Conservation (phyloP, 345 rosid species). For the Sisymbrium altissimum region DNA sequence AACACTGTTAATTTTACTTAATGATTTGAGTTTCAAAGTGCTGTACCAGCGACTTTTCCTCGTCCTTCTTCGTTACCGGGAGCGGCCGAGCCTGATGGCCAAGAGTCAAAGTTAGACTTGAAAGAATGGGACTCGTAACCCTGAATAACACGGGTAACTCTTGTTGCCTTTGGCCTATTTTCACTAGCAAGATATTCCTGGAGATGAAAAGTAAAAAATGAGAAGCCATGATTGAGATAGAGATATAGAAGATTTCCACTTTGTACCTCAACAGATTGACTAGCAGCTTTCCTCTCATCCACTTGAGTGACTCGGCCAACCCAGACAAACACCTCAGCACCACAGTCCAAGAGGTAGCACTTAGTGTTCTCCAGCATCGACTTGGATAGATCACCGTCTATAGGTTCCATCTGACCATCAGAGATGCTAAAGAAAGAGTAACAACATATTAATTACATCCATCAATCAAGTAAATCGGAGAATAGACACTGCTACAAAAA, state of each 20-base stretch:
- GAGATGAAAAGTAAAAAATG: slow-evolving; percentile 27
- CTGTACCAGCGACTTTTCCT: slow-evolving; percentile 95
- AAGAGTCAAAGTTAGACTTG: slow-evolving; percentile 89
- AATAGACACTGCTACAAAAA: background rate
- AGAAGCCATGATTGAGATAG: slow-evolving; percentile 18
- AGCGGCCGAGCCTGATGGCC: slow-evolving; percentile 85
- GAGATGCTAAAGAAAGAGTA: slow-evolving; percentile 44
- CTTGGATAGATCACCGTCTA: slow-evolving; percentile 85
- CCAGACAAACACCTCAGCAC: slow-evolving; percentile 88
- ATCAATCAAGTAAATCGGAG: background rate
- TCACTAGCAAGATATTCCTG: slow-evolving; percentile 77
- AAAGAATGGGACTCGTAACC: slow-evolving; percentile 91
- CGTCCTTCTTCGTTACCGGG: slow-evolving; percentile 90
- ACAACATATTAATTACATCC: slow-evolving; percentile 14
- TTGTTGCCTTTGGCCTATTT: slow-evolving; percentile 81
- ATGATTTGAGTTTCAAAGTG: background rate
- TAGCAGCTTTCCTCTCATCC: slow-evolving; percentile 93
- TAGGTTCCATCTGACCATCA: slow-evolving; percentile 54
- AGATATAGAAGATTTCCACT: background rate
- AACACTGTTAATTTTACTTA: background rate
- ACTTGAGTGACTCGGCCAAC: slow-evolving; percentile 94
- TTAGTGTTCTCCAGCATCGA: slow-evolving; percentile 75
- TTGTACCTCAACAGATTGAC: slow-evolving; percentile 80
- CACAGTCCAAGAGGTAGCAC: slow-evolving; percentile 84
- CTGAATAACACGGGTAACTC: slow-evolving; percentile 78